Conservation (phyloP, 345 rosid species). For the thale cress (Arabidopsis thaliana) region TAIR10.1 NC_003076.8:2504001-2504500, state of each 20-base stretch:
- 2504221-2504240: conserved; percentile 44
- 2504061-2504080: background rate
- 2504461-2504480: conserved; percentile 10
- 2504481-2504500: conserved; percentile 76
- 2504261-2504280: conserved; percentile 62
- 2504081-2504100: conserved; percentile 3
- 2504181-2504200: conserved; percentile 48
- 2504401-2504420: background rate
- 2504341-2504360: conserved; percentile 86
- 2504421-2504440: background rate
- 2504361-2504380: conserved; percentile 94
- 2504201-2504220: conserved; percentile 54
- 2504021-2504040: conserved; percentile 34
- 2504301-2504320: conserved; percentile 87
- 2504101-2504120: conserved; percentile 15
- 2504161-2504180: conserved; percentile 52
- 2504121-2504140: conserved; percentile 25
- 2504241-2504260: conserved; percentile 50
- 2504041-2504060: conserved; percentile 27
- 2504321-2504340: conserved; percentile 99
- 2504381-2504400: conserved; percentile 71
- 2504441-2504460: background rate
- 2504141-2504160: conserved; percentile 27
- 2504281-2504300: conserved; percentile 66
- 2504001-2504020: conserved; percentile 41